Evolutionary conservation across 352 stramenopile species (phyloP), one percentile per base, ranked within the genome.

Genomic region (Pythium volutum): DNA sequence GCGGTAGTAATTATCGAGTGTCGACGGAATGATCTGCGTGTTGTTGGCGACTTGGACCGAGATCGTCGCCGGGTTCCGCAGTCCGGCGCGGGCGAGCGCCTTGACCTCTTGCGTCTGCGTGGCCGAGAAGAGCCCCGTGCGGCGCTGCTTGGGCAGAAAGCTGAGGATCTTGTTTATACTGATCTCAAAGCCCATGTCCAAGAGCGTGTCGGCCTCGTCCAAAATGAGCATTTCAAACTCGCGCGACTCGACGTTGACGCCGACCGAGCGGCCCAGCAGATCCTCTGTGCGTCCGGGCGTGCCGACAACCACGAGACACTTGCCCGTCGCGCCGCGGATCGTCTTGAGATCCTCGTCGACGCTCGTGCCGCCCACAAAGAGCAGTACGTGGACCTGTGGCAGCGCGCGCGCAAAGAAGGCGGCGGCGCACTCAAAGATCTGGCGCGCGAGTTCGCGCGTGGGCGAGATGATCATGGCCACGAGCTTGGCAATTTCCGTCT

Each of bases 161-260:
- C 73, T 79, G 36, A 99, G 78, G 63, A 99, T 99, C 55, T 85
- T 93, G 59, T 93, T 97, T 31, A 99, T 84, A 48, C 93, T 97
- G 14, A 97, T 84, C 66, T 98, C 89, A 66, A 99, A 99, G 59
- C 96, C 96, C 83, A 99, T 98, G 73, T 98, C 96, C 36, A 99
- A 81, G 36, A 99, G 67, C 23, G 96, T 98, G 69, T 99, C 98
- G n/a, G 97, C 97, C 73, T 99, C 97, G 73, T 99, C 97, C 31
- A 99, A 71, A 49, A 99, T 97, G 22, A 99, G 78, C 31, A 98
- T 90, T 66, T 99, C 97, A 52, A 99, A 90, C 74, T 98, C 89
- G 33, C 83, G 87, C 16, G 89, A 81, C 64, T 98, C 91, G 41
- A 98, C 59, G 16, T 68, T 82, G 31, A 71, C 77, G 58, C 77